These are phyloP conservation scores for Carpinus fangiana DNA, from an alignment of 306 rosid species.

Conservation along the genomic window DNA sequence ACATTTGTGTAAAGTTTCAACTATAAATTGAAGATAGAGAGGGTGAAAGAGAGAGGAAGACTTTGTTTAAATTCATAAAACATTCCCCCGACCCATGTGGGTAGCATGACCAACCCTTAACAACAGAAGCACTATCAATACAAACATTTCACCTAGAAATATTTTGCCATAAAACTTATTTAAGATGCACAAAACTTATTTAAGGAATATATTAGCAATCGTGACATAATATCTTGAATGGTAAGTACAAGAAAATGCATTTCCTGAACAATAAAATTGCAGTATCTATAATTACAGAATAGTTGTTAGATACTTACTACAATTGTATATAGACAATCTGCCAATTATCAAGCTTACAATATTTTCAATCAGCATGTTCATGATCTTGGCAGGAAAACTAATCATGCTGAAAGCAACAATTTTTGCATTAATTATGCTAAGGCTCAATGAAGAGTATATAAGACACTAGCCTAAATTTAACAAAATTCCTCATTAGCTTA, in stretches of 20 bases:
- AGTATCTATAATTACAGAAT: neutral
- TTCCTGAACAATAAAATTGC: no score
- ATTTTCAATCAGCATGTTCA: neutral
- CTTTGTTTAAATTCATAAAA: no score
- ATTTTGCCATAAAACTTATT: neutral
- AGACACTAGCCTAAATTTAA: neutral
- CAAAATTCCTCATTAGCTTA: slow-evolving; percentile 20
- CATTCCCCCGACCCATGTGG: neutral
- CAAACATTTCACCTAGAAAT: neutral
- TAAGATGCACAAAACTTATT: neutral
- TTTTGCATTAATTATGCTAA: neutral
- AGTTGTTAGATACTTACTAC: neutral
- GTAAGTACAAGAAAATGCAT: neutral
- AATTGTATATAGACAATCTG: neutral
- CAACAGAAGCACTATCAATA: neutral
- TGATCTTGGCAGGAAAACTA: neutral
- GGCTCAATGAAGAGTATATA: neutral
- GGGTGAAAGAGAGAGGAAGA: neutral
- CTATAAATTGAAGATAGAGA: neutral
- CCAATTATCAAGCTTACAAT: neutral
- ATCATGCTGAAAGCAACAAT: neutral
- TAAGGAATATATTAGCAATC: neutral
- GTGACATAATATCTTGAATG: neutral
- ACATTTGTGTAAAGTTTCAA: slow-evolving; percentile 11
- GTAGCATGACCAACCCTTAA: neutral